Base-by-base conservation (phyloP, 257 asterid genomes). In the Fraxinus quadrangulata region DNA sequence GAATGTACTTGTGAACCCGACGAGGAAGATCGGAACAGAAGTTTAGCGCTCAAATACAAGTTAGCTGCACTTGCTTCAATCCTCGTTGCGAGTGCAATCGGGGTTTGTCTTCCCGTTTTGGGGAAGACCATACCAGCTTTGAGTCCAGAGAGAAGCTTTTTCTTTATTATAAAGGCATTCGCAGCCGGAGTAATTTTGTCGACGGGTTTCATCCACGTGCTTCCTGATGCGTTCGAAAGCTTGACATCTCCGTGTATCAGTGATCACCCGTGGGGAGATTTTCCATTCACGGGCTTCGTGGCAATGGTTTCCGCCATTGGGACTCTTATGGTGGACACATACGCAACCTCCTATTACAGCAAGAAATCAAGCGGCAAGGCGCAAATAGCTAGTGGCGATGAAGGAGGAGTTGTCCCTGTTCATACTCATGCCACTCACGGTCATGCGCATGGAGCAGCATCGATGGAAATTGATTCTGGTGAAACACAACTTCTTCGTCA, bases 121-220 rank as follows among this genome's bases (percentile, higher is more conserved):
- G 78, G 74, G 1, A 70, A 28, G 26, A 75, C 10, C 4, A 16
- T 83, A 5, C 74, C 59, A 30, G 59, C 65, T 11, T 42, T 83
- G 21, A 59, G 33, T 2, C 81, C 86, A 0, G 83, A 83, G 6
- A 72, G 74, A 16, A 26, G 45, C 49, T 6, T 81, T 2, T 81
- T 81, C 70, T 67, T 79, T 16, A 42, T 73, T 26, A 17, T 79
- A 16, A 79, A 79, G 34, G 79, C 82, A 3, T 79, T 79, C 17
- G 82, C 82, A 0, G 78, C 82, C 12, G 82, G 79, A 8, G 79
- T 79, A 2, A 72, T 81, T 26, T 9, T 76, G n/a, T 73, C 68
- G 0, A 81, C 68, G 7, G 68, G 68, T 24, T 63, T 63, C 68
- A 24, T 63, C 8, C 68, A 24, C 6, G 68, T 63, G 7, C 68